These are phyloP conservation scores for Colletotrichum costaricense DNA, from an alignment of 2,329 filamentous ascomycete genomes.

Conservation along the genomic window DNA sequence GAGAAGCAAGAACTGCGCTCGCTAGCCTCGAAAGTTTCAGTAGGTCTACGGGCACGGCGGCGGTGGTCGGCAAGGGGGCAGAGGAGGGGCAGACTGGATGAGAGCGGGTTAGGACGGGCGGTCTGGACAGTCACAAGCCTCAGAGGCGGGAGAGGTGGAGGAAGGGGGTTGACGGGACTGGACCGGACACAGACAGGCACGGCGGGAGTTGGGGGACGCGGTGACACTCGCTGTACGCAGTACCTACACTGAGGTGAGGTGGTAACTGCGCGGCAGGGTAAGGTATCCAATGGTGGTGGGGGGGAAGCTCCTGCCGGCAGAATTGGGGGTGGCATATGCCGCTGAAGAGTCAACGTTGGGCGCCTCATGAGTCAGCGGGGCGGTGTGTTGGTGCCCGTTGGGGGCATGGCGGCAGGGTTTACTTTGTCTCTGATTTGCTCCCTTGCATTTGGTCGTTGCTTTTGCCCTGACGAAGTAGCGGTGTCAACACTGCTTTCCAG, in stretches of 20 bases:
- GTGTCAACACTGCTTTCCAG: too few species aligned
- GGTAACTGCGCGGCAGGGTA: neutral
- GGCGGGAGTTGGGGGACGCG: neutral
- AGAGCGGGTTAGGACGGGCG: neutral
- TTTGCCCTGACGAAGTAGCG: neutral
- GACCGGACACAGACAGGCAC: too few species aligned
- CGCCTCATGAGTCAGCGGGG: neutral
- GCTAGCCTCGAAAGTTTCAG: slow-evolving; percentile 1
- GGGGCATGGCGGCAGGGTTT: neutral
- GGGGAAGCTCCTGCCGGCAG: neutral
- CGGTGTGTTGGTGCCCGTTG: neutral
- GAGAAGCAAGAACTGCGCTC: neutral
- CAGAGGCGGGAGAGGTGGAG: neutral
- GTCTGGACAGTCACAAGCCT: neutral
- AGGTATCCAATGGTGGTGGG: neutral
- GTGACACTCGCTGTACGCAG: neutral
- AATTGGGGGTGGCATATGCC: neutral
- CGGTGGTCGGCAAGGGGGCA: neutral
- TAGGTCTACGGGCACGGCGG: slow-evolving; percentile 12
- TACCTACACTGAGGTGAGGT: neutral
- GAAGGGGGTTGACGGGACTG: neutral
- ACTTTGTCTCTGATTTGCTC: neutral
- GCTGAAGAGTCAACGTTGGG: slow-evolving; percentile 14
- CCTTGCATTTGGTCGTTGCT: neutral
- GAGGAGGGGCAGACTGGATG: neutral